Base-by-base conservation (phyloP, 2,329 filamentous ascomycete genomes). In the Calonectria honghensis region DNA sequence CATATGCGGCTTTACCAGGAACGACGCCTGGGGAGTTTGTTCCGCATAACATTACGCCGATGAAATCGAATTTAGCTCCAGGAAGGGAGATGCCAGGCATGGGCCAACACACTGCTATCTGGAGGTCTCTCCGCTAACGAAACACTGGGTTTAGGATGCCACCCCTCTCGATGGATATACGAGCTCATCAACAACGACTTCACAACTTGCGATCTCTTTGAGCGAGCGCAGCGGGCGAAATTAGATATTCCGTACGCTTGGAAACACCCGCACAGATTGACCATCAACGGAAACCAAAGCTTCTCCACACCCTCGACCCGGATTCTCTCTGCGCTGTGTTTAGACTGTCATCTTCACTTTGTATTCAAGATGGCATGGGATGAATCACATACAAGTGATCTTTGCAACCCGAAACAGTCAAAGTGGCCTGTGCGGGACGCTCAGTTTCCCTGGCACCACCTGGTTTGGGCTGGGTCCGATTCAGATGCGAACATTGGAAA, bases 291-390 rank as follows among this genome's bases (percentile, higher is more conserved):
- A 37, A 86, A 87, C 64, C 86, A 87, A 72, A 85, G 81, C 74
- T 84, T 79, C 39, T 79, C 73, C 1, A 80, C 81, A 35, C 51
- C 72, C 1, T 80, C 79, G 6, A 79, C 74, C 9, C 80, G 79
- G 2, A 39, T 84, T 3, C 69, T 87, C 1, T 87, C 86, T 6
- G 80, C 85, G 3, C 80, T 87, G 11, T 87, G 86, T 71, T 78
- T 86, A 16, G 83, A 85, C 59, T 87, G 86, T 65, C 84, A 86
- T 66, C 85, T 85, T 41, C 86, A 87, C 75, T 86, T 87, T 67
- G 80, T 87, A 66, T 84, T 87, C 77, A 85, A 82, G 31, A 82
- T 85, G 73, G 71, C 77, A 13, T 86, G 84, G 82, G 80, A 85
- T 4, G 76, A 80, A 20, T 66, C 75, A 2, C 80, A 84, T n/a